Evolutionary conservation across 2,329 filamentous ascomycete genomes (phyloP).

Genomic region (Neocatenulostroma microsporum): DNA sequence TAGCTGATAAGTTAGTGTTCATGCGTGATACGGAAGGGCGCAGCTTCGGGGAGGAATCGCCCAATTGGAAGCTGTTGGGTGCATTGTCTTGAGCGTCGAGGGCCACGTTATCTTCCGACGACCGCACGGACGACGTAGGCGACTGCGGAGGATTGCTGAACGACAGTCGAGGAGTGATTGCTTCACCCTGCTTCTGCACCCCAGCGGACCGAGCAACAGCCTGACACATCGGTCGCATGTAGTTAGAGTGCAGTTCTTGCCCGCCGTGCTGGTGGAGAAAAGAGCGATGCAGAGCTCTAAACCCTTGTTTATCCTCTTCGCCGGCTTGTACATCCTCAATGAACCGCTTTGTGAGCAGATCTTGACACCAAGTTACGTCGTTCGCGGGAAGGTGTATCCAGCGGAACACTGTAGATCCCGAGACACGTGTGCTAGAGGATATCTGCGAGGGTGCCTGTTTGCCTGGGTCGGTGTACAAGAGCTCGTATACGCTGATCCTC

Average conservation of each 20-base stretch:
- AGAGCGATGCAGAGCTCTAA: conserved; percentile 54
- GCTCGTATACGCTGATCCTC: conserved; percentile 5
- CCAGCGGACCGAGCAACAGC: conserved; percentile 14
- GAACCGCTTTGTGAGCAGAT: conserved; percentile 56
- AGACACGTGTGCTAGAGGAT: conserved; percentile 28
- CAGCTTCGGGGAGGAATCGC: no score
- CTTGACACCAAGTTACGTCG: conserved; percentile 55
- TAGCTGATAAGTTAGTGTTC: no score
- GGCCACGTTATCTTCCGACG: no score
- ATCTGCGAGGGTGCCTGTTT: conserved; percentile 3
- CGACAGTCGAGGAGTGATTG: no score
- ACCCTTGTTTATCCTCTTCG: conserved; percentile 54
- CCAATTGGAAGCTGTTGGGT: no score
- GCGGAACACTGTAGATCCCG: conserved; percentile 35
- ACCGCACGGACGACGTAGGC: no score
- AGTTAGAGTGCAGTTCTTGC: conserved; percentile 51
- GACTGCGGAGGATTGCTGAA: no score
- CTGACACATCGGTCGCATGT: conserved; percentile 52
- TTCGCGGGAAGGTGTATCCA: conserved; percentile 43
- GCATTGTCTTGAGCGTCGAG: no score
- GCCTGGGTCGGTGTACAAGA: conserved; percentile 11
- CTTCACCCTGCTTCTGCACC: no score
- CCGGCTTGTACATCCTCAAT: conserved; percentile 59
- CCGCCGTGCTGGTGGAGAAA: conserved; percentile 57
- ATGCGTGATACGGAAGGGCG: no score